Evolutionary conservation across 192 early-diverging fungal genomes (phyloP), one percentile per base, ranked within the genome.

Genomic region (Linnemannia schmuckeri): DNA sequence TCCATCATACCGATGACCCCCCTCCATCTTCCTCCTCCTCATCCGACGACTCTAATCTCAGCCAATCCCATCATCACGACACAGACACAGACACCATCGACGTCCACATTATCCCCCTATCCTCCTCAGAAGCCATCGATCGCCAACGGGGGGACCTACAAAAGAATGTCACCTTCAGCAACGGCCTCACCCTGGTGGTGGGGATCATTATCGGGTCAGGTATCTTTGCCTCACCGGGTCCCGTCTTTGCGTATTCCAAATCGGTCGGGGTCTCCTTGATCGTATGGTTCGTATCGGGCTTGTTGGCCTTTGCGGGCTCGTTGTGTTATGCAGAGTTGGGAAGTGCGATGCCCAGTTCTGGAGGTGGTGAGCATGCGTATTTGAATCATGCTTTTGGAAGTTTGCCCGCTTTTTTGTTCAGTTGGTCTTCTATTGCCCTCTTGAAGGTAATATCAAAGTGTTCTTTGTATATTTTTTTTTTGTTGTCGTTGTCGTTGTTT

Each of bases 301-400:
- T 97, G 38, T 87, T 97, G 63, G 95, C 97, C 5, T 93, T 96
- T 73, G 91, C 93, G 18, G 98, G 98, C 46, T 95, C 94, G 0
- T 89, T 96, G 20, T 96, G 95, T 74, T 99, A 98, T 82, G 95
- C 96, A 17, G 98, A 99, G 87, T 89, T 99, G 35, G 98, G 98
- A 0, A 91, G 97, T 49, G 95, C 95, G 89, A 92, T 96, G 70
- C 96, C 97, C 6, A 83, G 89, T 46, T 96, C 96, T 79, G 98
- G 98, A 72, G 98, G 97, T 38, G 85, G 85, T 0, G 97, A 98
- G 44, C 93, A 95, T 87, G 94, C 94, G 6, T 99, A 98, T 83
- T 88, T 99, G 55, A 91, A 94, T 54, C 92, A 94, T 68, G 95
- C 95, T 7, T 93, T 88, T 91, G 96, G 96, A 3, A 91, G 91